Conservation (phyloP, 1,139 yeast species). For the Magnusiomyces starmeri region DNA sequence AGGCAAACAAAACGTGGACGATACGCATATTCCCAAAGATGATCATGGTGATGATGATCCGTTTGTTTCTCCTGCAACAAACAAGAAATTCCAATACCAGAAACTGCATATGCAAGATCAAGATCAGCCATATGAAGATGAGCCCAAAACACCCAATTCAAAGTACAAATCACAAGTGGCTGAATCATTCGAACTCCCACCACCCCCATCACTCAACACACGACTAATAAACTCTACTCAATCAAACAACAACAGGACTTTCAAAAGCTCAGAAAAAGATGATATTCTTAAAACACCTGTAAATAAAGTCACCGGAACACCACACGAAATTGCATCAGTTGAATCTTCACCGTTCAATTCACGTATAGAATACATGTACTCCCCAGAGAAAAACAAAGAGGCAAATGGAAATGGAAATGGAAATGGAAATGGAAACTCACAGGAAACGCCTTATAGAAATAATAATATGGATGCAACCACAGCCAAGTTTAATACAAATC, state of each 20-base stretch:
- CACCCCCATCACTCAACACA: background rate
- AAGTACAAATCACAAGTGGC: background rate
- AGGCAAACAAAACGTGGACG: background rate
- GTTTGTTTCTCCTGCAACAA: background rate
- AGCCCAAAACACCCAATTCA: background rate
- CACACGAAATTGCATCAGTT: background rate
- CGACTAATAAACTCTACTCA: background rate
- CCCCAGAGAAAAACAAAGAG: conserved; percentile 15
- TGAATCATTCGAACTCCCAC: background rate
- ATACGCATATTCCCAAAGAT: background rate
- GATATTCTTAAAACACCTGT: no score
- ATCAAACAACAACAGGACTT: background rate
- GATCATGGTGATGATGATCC: conserved; percentile 3
- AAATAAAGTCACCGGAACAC: no score
- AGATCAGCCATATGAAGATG: background rate
- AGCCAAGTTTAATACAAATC: no score
- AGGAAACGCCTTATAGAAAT: background rate
- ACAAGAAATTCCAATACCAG: background rate
- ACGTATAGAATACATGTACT: conserved; percentile 13
- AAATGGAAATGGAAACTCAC: background rate
- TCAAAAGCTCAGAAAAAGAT: background rate
- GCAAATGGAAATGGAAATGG: background rate
- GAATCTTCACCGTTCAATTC: conserved; percentile 13
- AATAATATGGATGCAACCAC: conserved; percentile 5
- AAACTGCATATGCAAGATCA: background rate